Base-by-base conservation (phyloP, 495 filamentous ascomycete genomes). In the Penicillium roqueforti region DNA sequence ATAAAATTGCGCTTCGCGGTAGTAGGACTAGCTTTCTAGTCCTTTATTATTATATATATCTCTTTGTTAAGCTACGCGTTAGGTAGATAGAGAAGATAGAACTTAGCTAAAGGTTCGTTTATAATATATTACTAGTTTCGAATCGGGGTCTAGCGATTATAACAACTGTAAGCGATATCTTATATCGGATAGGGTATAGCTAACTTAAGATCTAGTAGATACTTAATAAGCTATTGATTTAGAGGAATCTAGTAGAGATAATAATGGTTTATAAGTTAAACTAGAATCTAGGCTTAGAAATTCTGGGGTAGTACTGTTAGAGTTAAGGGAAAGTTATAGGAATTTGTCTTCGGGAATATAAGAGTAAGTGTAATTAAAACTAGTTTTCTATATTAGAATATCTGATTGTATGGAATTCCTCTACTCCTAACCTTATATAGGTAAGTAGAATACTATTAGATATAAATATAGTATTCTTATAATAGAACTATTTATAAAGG, bases 1-100 rank as follows among this genome's bases (percentile, higher is more conserved):
- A 47, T 70, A 81, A 54, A 77, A 78, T 44, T 55, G 57, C 7
- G 59, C 46, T 23, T 50, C 22, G 49, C n/a, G n/a, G n/a, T n/a
- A n/a, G n/a, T n/a, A n/a, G n/a, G n/a, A n/a, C n/a, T n/a, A n/a
- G n/a, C n/a, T n/a, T n/a, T n/a, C n/a, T n/a, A n/a, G n/a, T n/a
- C n/a, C n/a, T n/a, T n/a, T n/a, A n/a, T n/a, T n/a, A n/a, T n/a
- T n/a, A n/a, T n/a, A n/a, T n/a, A n/a, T n/a, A n/a, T n/a, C n/a
- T n/a, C n/a, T n/a, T n/a, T n/a, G n/a, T n/a, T n/a, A 49, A 46
- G 18, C 62, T 3, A 40, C 55, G 23, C 9, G 16, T 37, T 9
- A n/a, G 47, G 49, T 52, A n/a, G n/a, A n/a, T n/a, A n/a, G n/a
- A n/a, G n/a, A n/a, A n/a, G n/a, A n/a, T n/a, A n/a, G n/a, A n/a